Base-by-base conservation (phyloP, 495 filamentous ascomycete genomes). In the Jackrogersella minutella region DNA sequence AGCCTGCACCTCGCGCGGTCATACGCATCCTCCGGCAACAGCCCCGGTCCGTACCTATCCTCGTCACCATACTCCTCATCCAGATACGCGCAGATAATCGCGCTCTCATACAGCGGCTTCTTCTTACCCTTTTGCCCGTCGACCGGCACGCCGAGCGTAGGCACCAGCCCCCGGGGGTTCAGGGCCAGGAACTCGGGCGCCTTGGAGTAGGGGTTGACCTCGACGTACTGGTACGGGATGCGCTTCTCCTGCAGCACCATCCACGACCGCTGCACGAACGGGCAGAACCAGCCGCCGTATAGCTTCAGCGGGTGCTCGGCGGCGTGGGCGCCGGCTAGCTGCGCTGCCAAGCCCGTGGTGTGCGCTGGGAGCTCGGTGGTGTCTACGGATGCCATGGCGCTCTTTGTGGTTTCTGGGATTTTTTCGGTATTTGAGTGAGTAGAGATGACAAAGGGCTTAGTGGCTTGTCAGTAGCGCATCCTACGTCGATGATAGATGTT, bases 201-300 rank as follows among this genome's bases (percentile, higher is more conserved):
- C 68, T 91, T 91, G 72, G 85, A 75, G 82, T 91, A 91, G 4
- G 90, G 89, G 71, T 90, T 89, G 66, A 88, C 81, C 69, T 93
- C 88, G 66, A 91, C 82, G 74, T 90, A 91, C 70, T 91, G 83
- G 71, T 91, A 87, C 37, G 86, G 85, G 51, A 90, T 87, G n/a
- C 79, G 58, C 69, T 92, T 91, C 75, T 92, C 89, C 68, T 84
- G 84, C 33, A 92, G 79, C 10, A 86, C 84, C 58, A 88, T 83
- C 86, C 87, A 91, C 17, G 83, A 80, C 10, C 88, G 82, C 74
- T 91, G 88, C 4, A 91, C 83, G 63, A 83, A 84, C 14, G 82
- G 82, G 68, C 81, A 84, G 74, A 85, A 85, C 80, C 80, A 82
- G 16, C 75, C 76, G 33, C 77, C 80, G 72, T 82, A 81, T 13